Conservation (phyloP, 2,329 filamentous ascomycete species). For the Claviceps humidiphila region DNA sequence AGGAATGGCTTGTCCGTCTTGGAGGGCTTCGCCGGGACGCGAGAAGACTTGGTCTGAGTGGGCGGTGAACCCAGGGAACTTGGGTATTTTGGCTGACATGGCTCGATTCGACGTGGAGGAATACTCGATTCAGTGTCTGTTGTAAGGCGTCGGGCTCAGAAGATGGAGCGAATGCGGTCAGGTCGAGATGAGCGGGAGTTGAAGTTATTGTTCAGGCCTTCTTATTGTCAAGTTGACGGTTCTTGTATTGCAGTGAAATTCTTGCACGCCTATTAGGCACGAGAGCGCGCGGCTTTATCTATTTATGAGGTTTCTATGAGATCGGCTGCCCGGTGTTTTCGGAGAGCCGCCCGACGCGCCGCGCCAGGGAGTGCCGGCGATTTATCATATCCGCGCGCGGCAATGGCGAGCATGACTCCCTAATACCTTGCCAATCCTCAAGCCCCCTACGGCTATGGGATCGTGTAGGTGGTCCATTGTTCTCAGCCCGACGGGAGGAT, state of each 20-base stretch:
- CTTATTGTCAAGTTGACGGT: too few relatives aligned
- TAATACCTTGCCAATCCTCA: neutral
- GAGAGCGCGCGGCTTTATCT: neutral
- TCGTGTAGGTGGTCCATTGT: neutral
- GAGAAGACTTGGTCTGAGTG: conserved; percentile 35
- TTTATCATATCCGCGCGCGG: neutral
- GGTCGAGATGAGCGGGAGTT: too few relatives aligned
- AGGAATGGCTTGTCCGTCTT: conserved; percentile 6
- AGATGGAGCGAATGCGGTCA: neutral
- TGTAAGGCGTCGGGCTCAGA: neutral
- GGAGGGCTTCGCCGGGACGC: conserved; percentile 20
- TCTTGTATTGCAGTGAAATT: too few relatives aligned
- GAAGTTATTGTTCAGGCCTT: too few relatives aligned
- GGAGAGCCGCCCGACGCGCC: neutral
- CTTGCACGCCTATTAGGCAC: too few relatives aligned
- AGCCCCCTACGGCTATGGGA: neutral
- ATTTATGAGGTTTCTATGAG: neutral
- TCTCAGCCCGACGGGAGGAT: neutral
- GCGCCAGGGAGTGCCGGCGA: neutral
- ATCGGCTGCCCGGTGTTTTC: neutral
- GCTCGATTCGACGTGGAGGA: neutral
- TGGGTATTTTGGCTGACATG: conserved; percentile 7
- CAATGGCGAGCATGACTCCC: neutral
- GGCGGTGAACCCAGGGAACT: conserved; percentile 31
- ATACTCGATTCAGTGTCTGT: neutral